Conservation (phyloP, 176 grass and related monocot species). For the Aegilops sharonensis region DNA sequence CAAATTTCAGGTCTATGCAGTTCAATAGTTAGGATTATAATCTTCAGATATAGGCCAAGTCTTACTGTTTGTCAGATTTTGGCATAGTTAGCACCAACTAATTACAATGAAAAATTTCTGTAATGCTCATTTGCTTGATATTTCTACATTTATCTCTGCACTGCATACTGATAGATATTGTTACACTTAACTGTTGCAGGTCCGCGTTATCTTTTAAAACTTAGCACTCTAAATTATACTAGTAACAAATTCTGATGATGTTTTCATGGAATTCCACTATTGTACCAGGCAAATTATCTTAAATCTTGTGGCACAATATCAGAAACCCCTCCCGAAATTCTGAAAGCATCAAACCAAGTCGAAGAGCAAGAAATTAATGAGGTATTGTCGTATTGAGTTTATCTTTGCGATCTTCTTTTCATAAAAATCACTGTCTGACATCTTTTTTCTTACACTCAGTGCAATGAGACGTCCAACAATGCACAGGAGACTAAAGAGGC, state of each 20-base stretch:
- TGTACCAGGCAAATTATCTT: slow-evolving; percentile 60
- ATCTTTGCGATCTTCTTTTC: slow-evolving; percentile 22
- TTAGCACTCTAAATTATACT: not conserved
- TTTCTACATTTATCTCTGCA: not conserved
- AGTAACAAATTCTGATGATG: not conserved
- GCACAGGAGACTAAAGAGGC: not conserved
- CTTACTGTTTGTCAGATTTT: not conserved
- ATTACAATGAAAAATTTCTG: not conserved
- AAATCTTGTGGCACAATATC: slow-evolving; percentile 64
- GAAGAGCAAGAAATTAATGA: slow-evolving; percentile 19
- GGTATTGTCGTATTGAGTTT: not conserved
- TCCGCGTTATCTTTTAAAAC: not conserved
- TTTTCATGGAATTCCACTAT: slow-evolving; percentile 6
- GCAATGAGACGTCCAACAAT: not conserved
- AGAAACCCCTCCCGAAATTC: slow-evolving; percentile 58
- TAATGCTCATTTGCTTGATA: not conserved
- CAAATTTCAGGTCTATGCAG: too few species aligned
- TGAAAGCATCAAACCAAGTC: not conserved
- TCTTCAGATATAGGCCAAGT: too few species aligned
- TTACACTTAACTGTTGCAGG: not conserved
- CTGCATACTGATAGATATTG: not conserved
- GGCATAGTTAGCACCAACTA: not conserved
- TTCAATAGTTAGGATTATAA: too few species aligned
- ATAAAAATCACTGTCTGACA: slow-evolving; percentile 7
- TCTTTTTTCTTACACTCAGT: slow-evolving; percentile 16